Evolutionary conservation across 495 filamentous ascomycete genomes (phyloP), one percentile per base, ranked within the genome.

Genomic region (Penicillium argentinense): DNA sequence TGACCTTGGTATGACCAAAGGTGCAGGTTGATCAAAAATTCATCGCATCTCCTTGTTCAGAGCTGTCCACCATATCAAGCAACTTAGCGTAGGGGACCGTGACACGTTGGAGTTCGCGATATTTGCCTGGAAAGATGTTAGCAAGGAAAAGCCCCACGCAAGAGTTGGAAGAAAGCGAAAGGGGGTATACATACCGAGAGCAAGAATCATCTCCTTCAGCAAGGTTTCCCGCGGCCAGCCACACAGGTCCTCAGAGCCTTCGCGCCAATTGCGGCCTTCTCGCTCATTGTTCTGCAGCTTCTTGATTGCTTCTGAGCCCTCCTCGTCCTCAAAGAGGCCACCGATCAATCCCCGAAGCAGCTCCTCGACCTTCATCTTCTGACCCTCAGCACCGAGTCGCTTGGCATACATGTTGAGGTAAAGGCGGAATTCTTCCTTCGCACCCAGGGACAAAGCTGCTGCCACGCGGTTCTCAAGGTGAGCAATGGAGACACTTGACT

Each of bases 371-470:
- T 97, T 99, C 27, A 76, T 73, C 56, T 83, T 82, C 51, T 90
- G 66, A 0, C 91, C 91, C 60, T 99, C 95, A 1, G 88, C 88
- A 1, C 95, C 93, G 21, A 99, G 81, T 3, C 95, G 81, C 69
- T 95, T 97, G 2, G 88, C 92, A 54, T 97, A 99, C 89, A 97
- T 97, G 52, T 89, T 84, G 5, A 97, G 67, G 57, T 96, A 96
- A 2, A 95, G 71, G 45, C 87, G 78, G 69, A 97, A 97, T 60
- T 97, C 93, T 27, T 96, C 91, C 53, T 82, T 84, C 0, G 91
- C 84, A 7, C 89, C 90, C 1, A 99, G 72, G 30, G 88, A 84
- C 45, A 93, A 60, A 5, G 93, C 90, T 9, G 89, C 93, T 9
- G 93, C 91, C 41, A 99, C 80, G 19, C 93, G 81, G 60, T 97